Evolutionary conservation across 257 asterid genomes (phyloP), one percentile per base, ranked within the genome.

Genomic region (Fraxinus anomala): DNA sequence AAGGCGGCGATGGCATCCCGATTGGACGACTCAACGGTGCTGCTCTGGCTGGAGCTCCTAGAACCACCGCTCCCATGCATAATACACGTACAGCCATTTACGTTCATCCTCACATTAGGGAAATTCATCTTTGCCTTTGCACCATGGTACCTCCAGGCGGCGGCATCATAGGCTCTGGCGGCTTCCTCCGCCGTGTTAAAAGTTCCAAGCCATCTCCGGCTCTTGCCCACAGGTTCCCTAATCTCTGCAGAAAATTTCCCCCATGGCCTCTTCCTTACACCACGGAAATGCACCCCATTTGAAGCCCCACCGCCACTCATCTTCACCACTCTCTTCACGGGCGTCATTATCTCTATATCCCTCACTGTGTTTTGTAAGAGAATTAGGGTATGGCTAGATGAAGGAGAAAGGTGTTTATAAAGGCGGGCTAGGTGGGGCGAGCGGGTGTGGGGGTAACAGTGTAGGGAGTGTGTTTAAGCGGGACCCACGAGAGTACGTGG

Each of bases 251-350:
- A 75, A 65, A 75, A 80, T 13, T 79, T 70, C 4, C 83, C 83
- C 83, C 83, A 80, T 0, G 83, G 80, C 83, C 83, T 70, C 77
- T 75, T 80, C n/a, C 83, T 80, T 3, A 80, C 83, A 0, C 83
- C 80, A 19, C 83, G 72, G 28, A 67, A 80, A 75, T 30, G 83
- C 42, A 70, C 59, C 10, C 56, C 73, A 14, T 10, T 72, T 40
- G 2, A 26, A 59, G 21, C 37, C 30, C 5, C 44, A 1, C 68
- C 40, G 8, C 9, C 17, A 23, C 17, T 40, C 21, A 17, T 61
- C 33, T 23, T 36, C 39, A 7, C 63, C 59, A 6, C 63, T 59
- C 23, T 13, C 26, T n/a, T 28, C 59, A 33, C 56, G 28, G 72
- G 47, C 33, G n/a, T 42, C 39, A 67, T 6, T 13, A 31, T 49